Base-by-base conservation (phyloP, 2,329 filamentous ascomycete species). In the Colletotrichum spinosum region DNA sequence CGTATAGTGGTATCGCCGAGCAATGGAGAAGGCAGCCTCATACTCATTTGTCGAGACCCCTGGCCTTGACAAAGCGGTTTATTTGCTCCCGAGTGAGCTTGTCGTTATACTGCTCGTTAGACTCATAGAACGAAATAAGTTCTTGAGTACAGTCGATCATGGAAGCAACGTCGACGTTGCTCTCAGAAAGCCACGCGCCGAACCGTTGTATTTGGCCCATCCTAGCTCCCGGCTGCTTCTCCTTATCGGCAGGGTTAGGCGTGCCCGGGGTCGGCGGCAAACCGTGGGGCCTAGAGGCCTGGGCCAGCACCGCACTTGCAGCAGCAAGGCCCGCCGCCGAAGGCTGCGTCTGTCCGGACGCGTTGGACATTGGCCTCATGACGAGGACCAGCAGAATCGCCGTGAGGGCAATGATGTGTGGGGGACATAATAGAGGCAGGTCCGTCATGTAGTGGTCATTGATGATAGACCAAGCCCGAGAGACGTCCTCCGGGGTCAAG, bases 391-490 rank as follows among this genome's bases (percentile, higher is more conserved):
- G 83, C 62, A 97, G 87, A 65, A 97, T 91, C 7, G 93, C 92
- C 39, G 93, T 94, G 45, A 97, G 86, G n/a, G 93, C 93, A 60
- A 97, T 90, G 53, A 93, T 85, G 72, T 97, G 93, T n/a, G 94
- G 94, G 11, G 94, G 85, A 73, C 94, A 91, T 0, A 97, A 84
- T 12, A 97, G 83, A 2, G 93, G 92, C n/a, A 97, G 83, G 75
- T 97, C 94, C 8, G 94, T 97, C 78, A 97, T 90, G 80, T 93
- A 97, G 75, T 93, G 92, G 76, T 97, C 94, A 78, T 97, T 97
- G 75, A 97, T 90, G 67, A 97, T 88, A 2, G 89, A 92, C 83
- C 91, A 92, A 37, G 93, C 92, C 38, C 97, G 84, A 50, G 88
- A 86, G 35, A 88, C 84, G 74, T 97, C 94, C 68, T 97, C 94